These are phyloP conservation scores for Mortierella sp. DNA, from an alignment of 371 early-diverging fungal species.

Conservation along the genomic window DNA sequence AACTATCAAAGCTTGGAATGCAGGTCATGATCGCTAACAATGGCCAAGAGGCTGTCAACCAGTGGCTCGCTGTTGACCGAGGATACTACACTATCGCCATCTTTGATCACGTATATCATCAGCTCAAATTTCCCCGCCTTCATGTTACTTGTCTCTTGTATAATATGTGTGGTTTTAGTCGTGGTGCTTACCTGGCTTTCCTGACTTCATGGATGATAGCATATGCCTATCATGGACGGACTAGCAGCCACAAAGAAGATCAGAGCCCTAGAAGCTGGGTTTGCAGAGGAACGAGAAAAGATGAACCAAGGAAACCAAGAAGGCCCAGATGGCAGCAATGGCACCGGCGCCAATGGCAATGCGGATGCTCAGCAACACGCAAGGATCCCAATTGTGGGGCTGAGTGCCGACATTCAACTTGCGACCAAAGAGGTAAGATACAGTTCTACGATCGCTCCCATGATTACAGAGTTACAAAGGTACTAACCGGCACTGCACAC, in stretches of 20 bases:
- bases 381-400: too few species aligned
- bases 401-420: too few species aligned
- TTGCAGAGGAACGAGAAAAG: conserved; percentile 20
- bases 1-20: conserved; percentile 48
- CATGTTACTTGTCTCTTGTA: background rate
- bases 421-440: conserved; percentile 56
- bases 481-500: too few species aligned
- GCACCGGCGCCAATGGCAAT: conserved; percentile 21
- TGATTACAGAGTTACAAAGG: too few species aligned
- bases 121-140: background rate
- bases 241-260: conserved; percentile 65
- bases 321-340: too few species aligned
- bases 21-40: conserved; percentile 46
- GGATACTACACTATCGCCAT: conserved; percentile 46
- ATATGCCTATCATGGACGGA: conserved; percentile 60
- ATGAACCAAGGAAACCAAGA: conserved; percentile 1
- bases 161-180: background rate
- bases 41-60: conserved; percentile 41
- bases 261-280: conserved; percentile 48
- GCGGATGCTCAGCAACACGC: conserved; percentile 61
- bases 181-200: background rate
- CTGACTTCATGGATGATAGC: conserved; percentile 10
- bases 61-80: conserved; percentile 34
- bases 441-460: background rate
- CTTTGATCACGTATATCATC: conserved; percentile 39